Conservation (phyloP, 129 eudicot species). For the Centrapalus pauciflorus region DNA sequence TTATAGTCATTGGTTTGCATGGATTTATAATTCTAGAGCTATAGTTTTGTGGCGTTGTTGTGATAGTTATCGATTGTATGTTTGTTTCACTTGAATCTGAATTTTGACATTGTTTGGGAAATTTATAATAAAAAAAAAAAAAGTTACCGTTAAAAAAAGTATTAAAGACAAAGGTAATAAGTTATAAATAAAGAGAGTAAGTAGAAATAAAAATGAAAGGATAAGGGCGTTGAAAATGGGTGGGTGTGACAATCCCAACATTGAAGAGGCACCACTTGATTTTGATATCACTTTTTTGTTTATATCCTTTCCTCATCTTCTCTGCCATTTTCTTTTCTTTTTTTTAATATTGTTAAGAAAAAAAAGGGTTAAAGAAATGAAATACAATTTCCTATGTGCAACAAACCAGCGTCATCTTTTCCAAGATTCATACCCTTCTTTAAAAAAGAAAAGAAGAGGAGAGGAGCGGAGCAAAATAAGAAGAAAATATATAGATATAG, state of each 20-base stretch:
- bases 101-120: too few relatives aligned
- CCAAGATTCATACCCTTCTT: neutral
- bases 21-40: too few relatives aligned
- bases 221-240: constrained; percentile 25
- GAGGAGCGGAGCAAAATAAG: too few relatives aligned
- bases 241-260: constrained; percentile 25
- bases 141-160: too few relatives aligned
- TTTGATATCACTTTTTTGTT: constrained; percentile 1
- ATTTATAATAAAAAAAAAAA: too few relatives aligned
- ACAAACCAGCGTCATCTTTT: neutral
- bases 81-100: too few relatives aligned
- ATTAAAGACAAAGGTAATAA: too few relatives aligned
- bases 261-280: constrained; percentile 17
- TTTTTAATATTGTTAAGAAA: neutral
- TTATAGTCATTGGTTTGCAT: too few relatives aligned
- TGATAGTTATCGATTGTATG: too few relatives aligned
- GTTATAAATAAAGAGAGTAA: neutral
- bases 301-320: neutral
- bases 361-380: too few relatives aligned
- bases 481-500: too few relatives aligned
- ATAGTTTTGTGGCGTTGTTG: too few relatives aligned
- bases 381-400: constrained; percentile 16
- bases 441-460: neutral
- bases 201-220: constrained; percentile 2
- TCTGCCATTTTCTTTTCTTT: neutral